Evolutionary conservation across 139 green algal species (phyloP).

Genomic region (Volvox africanus): DNA sequence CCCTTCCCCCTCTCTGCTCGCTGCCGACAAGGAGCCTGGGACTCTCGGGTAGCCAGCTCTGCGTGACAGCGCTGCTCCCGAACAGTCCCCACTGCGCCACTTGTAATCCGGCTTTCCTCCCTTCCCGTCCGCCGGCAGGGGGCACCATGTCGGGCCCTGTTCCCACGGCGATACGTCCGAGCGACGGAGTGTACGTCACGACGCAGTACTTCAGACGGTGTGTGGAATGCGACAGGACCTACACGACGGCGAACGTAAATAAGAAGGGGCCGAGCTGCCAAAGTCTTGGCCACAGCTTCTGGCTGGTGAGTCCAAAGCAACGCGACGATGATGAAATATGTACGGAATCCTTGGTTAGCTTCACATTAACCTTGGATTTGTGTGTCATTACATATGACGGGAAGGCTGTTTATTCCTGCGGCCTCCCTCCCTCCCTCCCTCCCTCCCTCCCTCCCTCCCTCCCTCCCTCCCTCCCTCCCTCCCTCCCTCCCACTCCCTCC

Average conservation of each 20-base stretch:
- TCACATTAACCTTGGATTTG: neutral
- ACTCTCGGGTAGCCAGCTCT: too few species aligned
- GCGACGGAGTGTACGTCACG: neutral
- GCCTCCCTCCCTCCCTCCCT: neutral
- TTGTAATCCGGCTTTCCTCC: neutral
- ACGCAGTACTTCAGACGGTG: neutral
- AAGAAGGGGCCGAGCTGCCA: slow-evolving; percentile 4
- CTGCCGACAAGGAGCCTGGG: neutral
- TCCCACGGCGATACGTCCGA: neutral
- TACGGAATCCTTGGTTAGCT: neutral
- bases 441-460: neutral
- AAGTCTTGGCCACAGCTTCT: neutral
- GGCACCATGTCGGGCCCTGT: neutral
- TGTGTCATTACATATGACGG: neutral
- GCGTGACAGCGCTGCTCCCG: neutral
- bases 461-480: neutral
- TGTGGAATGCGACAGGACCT: neutral
- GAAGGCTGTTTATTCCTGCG: too few species aligned
- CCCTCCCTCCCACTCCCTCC: too few species aligned
- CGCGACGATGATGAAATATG: neutral
- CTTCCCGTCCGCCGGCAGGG: neutral
- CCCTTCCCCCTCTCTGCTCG: neutral
- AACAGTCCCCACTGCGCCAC: neutral
- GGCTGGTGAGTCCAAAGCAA: slow-evolving; percentile 3
- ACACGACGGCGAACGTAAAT: neutral